phyloP scores from a whole-genome alignment of 352 stramenopile species.

The Globisporangium megalacanthum region DNA sequence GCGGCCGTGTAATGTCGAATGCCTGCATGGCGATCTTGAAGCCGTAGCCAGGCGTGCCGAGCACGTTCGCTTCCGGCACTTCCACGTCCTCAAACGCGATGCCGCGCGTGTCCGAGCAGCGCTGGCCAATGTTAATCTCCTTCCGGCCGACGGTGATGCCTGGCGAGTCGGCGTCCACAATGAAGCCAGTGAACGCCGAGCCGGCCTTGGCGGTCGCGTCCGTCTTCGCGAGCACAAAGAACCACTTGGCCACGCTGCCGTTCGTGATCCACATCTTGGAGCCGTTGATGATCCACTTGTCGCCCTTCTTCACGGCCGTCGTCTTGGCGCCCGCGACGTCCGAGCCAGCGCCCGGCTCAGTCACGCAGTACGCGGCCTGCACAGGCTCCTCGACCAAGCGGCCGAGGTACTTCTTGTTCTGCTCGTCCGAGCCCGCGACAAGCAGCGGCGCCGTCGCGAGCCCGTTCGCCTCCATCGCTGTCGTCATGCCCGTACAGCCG shows the following conservation, averaged over 20 bases:
- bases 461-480: constrained; percentile 88
- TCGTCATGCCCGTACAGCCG: constrained; percentile 88
- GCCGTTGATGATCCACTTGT: constrained; percentile 92
- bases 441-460: constrained; percentile 80
- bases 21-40: constrained; percentile 93
- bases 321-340: constrained; percentile 89
- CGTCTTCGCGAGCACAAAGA: constrained; percentile 90
- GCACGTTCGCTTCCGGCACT: constrained; percentile 84
- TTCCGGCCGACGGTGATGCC: constrained; percentile 87
- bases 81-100: constrained; percentile 91
- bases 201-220: constrained; percentile 65
- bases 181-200: constrained; percentile 87
- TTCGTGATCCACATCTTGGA: constrained; percentile 95
- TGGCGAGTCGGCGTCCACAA: constrained; percentile 82
- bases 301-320: constrained; percentile 88
- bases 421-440: constrained; percentile 71
- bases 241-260: constrained; percentile 87
- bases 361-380: constrained; percentile 88
- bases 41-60: constrained; percentile 81
- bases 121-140: constrained; percentile 90
- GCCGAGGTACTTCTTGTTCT: constrained; percentile 86
- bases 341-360: constrained; percentile 84
- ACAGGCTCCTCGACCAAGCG: constrained; percentile 76
- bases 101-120: constrained; percentile 85
- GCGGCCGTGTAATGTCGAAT: constrained; percentile 88